These are phyloP conservation scores for Porcisia deanei DNA, from an alignment of 208 protist genomes.

Conservation along the genomic window DNA sequence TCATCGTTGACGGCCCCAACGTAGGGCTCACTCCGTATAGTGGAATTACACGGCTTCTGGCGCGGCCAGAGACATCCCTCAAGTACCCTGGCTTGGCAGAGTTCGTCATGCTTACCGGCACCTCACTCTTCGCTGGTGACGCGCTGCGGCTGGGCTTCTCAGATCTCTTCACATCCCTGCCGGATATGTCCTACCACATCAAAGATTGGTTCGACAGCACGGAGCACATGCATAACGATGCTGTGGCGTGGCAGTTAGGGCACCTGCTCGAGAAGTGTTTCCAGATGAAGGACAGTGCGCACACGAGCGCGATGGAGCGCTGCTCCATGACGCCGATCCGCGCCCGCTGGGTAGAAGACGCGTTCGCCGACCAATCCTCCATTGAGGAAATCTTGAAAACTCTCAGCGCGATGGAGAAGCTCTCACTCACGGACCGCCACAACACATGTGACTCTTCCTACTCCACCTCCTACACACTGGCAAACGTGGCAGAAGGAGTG, in stretches of 20 bases:
- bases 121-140: conserved; percentile 89
- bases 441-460: conserved; percentile 66
- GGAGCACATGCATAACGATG: conserved; percentile 94
- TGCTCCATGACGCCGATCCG: conserved; percentile 75
- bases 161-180: conserved; percentile 86
- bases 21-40: conserved; percentile 83
- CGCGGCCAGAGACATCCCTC: conserved; percentile 82
- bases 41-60: conserved; percentile 79
- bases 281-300: conserved; percentile 73
- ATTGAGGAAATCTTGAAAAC: conserved; percentile 76
- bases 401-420: conserved; percentile 77
- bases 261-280: conserved; percentile 89
- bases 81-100: conserved; percentile 92
- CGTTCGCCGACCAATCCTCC: conserved; percentile 87
- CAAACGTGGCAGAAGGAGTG: conserved; percentile 62
- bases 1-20: conserved; percentile 86
- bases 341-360: conserved; percentile 89
- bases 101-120: conserved; percentile 90
- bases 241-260: conserved; percentile 90
- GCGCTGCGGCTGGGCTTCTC: conserved; percentile 88
- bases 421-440: conserved; percentile 59
- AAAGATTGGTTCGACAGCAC: conserved; percentile 91
- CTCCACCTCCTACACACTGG: conserved; percentile 77
- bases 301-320: conserved; percentile 87
- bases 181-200: conserved; percentile 90